Evolutionary conservation across 768 basidiomycete genomes (phyloP).

Genomic region (Amanita inopinata): DNA sequence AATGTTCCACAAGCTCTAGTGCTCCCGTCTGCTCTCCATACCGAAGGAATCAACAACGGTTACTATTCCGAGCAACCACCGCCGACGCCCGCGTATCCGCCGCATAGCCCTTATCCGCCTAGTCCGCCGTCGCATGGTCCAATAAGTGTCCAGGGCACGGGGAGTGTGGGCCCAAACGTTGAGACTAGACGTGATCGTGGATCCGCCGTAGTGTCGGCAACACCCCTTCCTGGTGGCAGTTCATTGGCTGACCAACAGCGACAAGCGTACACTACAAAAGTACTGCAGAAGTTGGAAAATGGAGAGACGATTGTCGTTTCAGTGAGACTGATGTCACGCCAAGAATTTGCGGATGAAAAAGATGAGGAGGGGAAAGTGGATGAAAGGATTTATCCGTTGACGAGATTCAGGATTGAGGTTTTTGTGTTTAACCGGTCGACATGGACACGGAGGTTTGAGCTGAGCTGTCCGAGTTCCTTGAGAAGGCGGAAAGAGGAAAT

Average conservation of each 20-base stretch:
- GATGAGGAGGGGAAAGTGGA: slow-evolving; percentile 13
- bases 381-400: slow-evolving; percentile 58
- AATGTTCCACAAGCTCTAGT: slow-evolving; percentile 27
- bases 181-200: slow-evolving; percentile 61
- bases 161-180: slow-evolving; percentile 44
- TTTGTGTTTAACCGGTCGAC: slow-evolving; percentile 80
- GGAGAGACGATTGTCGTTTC: slow-evolving; percentile 64
- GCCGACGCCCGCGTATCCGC: slow-evolving; percentile 57
- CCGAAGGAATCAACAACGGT: slow-evolving; percentile 9
- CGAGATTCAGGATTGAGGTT: slow-evolving; percentile 73
- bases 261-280: slow-evolving; percentile 8
- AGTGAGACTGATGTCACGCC: slow-evolving; percentile 38
- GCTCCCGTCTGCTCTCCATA: slow-evolving; percentile 13
- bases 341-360: slow-evolving; percentile 13
- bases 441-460: slow-evolving; percentile 70
- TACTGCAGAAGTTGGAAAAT: slow-evolving; percentile 13
- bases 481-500: slow-evolving; percentile 32
- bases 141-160: slow-evolving; percentile 37
- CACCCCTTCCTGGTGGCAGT: slow-evolving; percentile 45
- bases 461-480: slow-evolving; percentile 53
- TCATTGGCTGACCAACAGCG: slow-evolving; percentile 31
- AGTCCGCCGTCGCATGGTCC: slow-evolving; percentile 51
- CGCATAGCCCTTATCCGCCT: slow-evolving; percentile 33
- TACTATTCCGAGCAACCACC: slow-evolving; percentile 21
- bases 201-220: slow-evolving; percentile 27